These are phyloP conservation scores for Buxus sempervirens DNA, from an alignment of 164 flowering plant genomes.

Conservation along the genomic window DNA sequence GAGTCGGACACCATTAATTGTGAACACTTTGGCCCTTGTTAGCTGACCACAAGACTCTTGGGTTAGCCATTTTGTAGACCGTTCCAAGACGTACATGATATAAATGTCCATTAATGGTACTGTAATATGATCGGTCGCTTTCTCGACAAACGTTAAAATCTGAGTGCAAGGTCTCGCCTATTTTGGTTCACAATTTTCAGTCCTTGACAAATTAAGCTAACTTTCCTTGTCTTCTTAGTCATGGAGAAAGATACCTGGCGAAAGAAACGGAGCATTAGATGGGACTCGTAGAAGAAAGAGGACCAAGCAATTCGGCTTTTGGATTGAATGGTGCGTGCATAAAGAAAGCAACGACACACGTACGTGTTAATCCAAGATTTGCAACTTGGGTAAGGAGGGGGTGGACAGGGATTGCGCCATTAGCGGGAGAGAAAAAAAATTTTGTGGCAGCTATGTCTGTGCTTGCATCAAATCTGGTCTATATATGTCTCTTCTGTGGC, in stretches of 20 bases:
- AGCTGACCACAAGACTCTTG: background rate
- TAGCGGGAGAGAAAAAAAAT: background rate
- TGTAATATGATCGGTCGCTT: background rate
- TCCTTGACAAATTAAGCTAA: background rate
- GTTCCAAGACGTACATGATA: background rate
- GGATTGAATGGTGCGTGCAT: constrained; percentile 30
- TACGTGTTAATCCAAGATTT: constrained; percentile 6
- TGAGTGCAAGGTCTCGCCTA: too few species aligned
- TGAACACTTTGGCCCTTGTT: background rate
- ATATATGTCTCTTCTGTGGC: background rate
- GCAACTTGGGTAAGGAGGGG: constrained; percentile 1
- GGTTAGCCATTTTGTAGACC: background rate
- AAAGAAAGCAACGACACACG: constrained; percentile 42
- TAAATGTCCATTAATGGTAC: background rate
- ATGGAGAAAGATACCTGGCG: constrained; percentile 1
- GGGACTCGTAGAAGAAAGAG: constrained; percentile 26
- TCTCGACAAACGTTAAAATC: constrained; percentile 1
- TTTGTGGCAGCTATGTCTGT: background rate
- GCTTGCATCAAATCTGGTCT: background rate
- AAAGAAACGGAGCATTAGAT: constrained; percentile 14
- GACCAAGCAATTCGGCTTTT: constrained; percentile 23
- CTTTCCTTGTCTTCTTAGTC: background rate
- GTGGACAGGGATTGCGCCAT: background rate
- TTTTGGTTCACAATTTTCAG: background rate
- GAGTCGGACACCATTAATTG: background rate